Base-by-base conservation (phyloP, 352 stramenopile species). In the Globisporangium irregulare region DNA sequence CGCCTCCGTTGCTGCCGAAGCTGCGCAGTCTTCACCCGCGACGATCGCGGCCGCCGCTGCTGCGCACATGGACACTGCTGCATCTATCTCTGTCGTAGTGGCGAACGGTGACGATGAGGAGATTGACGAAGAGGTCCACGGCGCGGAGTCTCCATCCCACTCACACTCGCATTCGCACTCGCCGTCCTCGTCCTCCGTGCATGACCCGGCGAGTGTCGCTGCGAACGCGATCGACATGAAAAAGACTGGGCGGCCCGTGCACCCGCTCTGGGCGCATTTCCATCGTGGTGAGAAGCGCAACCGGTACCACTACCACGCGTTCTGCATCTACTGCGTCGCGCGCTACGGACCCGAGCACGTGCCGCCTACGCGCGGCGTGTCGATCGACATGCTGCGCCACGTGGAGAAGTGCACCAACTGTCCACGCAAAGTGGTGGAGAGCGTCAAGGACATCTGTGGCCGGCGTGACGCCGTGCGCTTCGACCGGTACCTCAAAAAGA, bases 201-300 rank as follows among this genome's bases (percentile, higher is more conserved):
- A 60, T 29, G 22, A 38, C 27, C 15, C 54, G 18, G 29, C 55
- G 18, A 46, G 55, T 27, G 55, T 58, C 66, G 36, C 24, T 1
- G 22, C 64, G 43, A 59, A 59, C 4, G 34, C 62, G 3, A 29
- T 62, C 43, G 66, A 67, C 22, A 34, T 59, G n/a, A 91, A 92
- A 73, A 85, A 85, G 63, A 93, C 84, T 1, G 87, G 87, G 32
- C 76, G 87, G 0, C 87, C 87, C 7, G 73, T 82, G 62, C 86
- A 95, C 62, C 87, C 87, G 64, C 75, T 93, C 0, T 93, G 87
- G 87, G 79, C 78, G 27, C 84, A 93, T 62, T 95, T 93, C 73
- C 81, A 93, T 63, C 87, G 87, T 51, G 87, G 87, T 36, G 86
- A 91, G 71, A 95, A 95, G 76, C 84, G 85, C 24, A 95, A 95